These are phyloP conservation scores for Leucocoprinus sp. DNA, from an alignment of 768 basidiomycete genomes.

Conservation along the genomic window DNA sequence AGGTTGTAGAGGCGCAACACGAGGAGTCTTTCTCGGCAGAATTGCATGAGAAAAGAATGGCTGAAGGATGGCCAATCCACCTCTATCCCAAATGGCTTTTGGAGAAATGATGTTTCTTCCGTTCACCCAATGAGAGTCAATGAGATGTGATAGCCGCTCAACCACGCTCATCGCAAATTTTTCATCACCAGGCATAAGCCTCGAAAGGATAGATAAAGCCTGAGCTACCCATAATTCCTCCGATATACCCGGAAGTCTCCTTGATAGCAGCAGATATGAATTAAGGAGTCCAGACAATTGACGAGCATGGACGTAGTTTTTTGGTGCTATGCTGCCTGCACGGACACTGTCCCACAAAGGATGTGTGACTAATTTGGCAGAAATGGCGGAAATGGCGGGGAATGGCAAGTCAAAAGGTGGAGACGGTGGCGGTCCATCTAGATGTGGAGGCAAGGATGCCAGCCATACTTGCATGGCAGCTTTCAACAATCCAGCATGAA, in stretches of 20 bases:
- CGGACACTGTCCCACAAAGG: constrained; percentile 39
- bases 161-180: constrained; percentile 38
- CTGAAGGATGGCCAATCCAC: constrained; percentile 39
- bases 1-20: constrained; percentile 42
- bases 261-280: constrained; percentile 51
- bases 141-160: constrained; percentile 25
- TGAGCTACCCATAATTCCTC: constrained; percentile 61
- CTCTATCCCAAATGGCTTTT: constrained; percentile 38
- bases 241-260: constrained; percentile 44
- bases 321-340: constrained; percentile 15
- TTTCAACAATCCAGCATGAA: constrained; percentile 29
- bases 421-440: constrained; percentile 27
- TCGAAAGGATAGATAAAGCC: constrained; percentile 45
- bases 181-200: constrained; percentile 72
- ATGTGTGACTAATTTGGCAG: constrained; percentile 41
- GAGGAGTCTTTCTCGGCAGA: constrained; percentile 29
- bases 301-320: constrained; percentile 32
- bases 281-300: constrained; percentile 48
- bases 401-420: constrained; percentile 63
- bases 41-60: constrained; percentile 54
- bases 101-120: constrained; percentile 30
- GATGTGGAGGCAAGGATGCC: constrained; percentile 42
- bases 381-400: constrained; percentile 42
- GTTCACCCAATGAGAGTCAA: constrained; percentile 35
- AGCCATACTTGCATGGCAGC: constrained; percentile 57